Percentiles rank a stretch among this genome's conserved stretches.
phyloP scores from a whole-genome alignment of 352 stramenopile genomes.

The Phytophthora sp. region DNA sequence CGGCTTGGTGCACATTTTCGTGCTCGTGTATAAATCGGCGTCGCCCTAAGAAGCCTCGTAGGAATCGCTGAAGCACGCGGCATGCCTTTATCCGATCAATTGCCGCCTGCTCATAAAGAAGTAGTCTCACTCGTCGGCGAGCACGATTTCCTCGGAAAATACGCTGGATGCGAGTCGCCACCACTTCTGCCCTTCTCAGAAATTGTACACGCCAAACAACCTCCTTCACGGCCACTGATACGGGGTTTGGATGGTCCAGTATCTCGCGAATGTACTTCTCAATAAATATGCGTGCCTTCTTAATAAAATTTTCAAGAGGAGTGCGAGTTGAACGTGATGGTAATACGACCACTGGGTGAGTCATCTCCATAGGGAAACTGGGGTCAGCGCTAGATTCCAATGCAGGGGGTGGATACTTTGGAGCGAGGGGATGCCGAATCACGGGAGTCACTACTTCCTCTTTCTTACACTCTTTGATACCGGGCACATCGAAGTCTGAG shows the following conservation, averaged over 20 bases:
- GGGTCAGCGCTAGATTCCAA: neutral
- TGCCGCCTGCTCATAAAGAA: constrained; percentile 49
- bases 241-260: constrained; percentile 47
- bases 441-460: constrained; percentile 25
- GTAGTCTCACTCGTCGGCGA: constrained; percentile 42
- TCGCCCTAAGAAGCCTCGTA: constrained; percentile 62
- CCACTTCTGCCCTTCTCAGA: constrained; percentile 47
- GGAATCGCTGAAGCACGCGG: constrained; percentile 54
- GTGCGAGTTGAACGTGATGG: constrained; percentile 3
- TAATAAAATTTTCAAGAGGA: constrained; percentile 14
- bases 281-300: constrained; percentile 2
- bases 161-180: constrained; percentile 64
- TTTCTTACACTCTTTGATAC: constrained; percentile 59
- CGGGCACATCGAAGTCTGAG: constrained; percentile 70
- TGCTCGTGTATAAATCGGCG: constrained; percentile 40
- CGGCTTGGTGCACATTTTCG: constrained; percentile 38
- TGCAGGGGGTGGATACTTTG: constrained; percentile 44
- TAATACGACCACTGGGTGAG: constrained; percentile 20
- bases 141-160: constrained; percentile 75
- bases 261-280: constrained; percentile 2
- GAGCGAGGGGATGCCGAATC: constrained; percentile 56
- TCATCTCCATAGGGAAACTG: constrained; percentile 20
- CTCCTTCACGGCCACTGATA: constrained; percentile 57
- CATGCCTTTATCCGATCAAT: constrained; percentile 42
- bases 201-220: constrained; percentile 70